Base-by-base conservation (phyloP, 1,139 yeast species). In the Sugiyamaella sp. region DNA sequence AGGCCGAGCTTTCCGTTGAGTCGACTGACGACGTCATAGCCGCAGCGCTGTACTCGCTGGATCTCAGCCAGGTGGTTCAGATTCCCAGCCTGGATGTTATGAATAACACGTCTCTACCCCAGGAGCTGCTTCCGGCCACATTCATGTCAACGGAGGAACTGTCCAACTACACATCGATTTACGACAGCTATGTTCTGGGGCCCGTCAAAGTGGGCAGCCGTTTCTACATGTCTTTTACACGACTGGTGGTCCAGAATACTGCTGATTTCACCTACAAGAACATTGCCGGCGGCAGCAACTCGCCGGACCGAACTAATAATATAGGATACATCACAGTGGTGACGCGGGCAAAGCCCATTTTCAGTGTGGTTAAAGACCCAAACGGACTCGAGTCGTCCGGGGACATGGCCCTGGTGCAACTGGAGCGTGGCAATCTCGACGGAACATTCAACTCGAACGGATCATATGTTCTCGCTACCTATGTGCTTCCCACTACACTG, bases 301-400 rank as follows among this genome's bases (percentile, higher is more conserved):
- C 44, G 2, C 5, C 55, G 52, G n/a, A 21, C 42, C 10, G 53
- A 51, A 10, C 17, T 9, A 60, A 60, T 21, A 53, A 86, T 2
- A 80, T 85, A 0, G 97, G 97, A 0, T 89, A 82, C 67, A 64
- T 89, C 43, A 79, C 95, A 0, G 81, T 88, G 2, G 71, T 87
- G 0, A 78, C 87, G 60, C 76, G 78, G 58, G 90, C 90, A 0
- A 74, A 75, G 39, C 72, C 80, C 29, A 69, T 88, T 46, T 32
- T 24, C 25, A 37, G 33, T 16, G 80, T 86, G 0, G 74, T 82
- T 9, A 73, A 76, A 53, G 81, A 77, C 51, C 71, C 79, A 1
- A 68, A 77, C 0, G 73, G 74, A 2, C 59, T 75, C 24, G 77
- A 69, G 50, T 70, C 69, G 33, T 46, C 57, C 4, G 77, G 80